Percentiles rank a stretch among this genome's conserved stretches.
These are phyloP conservation scores for Diaporthe aspalathi DNA, from an alignment of 2,329 filamentous ascomycete genomes.

Conservation along the genomic window DNA sequence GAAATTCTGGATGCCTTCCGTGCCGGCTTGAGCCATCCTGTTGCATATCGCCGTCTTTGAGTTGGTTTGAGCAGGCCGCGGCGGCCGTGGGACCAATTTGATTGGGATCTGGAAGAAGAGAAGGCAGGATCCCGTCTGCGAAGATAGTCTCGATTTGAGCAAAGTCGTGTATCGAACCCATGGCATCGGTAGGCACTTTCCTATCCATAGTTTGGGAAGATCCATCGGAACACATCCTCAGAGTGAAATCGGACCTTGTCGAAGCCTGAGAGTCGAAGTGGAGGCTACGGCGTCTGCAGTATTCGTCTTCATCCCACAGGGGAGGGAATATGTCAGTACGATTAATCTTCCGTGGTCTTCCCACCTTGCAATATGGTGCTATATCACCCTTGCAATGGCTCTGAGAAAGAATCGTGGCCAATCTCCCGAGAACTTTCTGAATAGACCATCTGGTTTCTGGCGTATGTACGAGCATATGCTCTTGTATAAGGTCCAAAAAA, in stretches of 20 bases:
- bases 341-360: neutral
- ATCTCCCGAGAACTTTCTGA: neutral
- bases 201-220: neutral
- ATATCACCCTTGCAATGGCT: neutral
- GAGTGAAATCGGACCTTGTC: neutral
- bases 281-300: neutral
- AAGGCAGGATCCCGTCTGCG: neutral
- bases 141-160: neutral
- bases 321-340: neutral
- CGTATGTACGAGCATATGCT: neutral
- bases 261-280: neutral
- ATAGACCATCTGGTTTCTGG: neutral
- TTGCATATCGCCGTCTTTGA: too few relatives aligned
- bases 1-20: neutral
- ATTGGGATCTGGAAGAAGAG: neutral
- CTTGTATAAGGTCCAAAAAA: neutral
- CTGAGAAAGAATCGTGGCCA: neutral
- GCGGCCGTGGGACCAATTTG: neutral
- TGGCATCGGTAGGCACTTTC: neutral
- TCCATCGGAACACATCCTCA: neutral
- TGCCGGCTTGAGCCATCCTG: neutral
- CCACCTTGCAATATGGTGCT: neutral
- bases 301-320: neutral
- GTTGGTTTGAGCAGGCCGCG: neutral
- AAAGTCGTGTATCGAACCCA: neutral